Conservation (phyloP, 2,329 filamentous ascomycete species). For the Botrytis galanthina region DNA sequence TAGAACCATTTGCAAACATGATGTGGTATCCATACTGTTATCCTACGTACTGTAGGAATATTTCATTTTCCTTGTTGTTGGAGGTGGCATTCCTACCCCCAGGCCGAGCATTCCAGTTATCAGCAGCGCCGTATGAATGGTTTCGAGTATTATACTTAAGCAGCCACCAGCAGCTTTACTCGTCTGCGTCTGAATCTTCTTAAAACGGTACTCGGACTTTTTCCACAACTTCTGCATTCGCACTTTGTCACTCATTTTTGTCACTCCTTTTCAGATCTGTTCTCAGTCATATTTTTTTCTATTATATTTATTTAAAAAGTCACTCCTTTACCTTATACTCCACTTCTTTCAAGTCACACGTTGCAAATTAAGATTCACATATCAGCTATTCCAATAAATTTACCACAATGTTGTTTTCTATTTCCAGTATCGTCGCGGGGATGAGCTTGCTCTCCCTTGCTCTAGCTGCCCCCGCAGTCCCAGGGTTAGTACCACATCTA, state of each 20-base stretch:
- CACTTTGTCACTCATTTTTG: slow-evolving; percentile 1
- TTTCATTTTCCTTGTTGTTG: neutral
- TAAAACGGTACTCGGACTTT: neutral
- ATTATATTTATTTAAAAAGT: neutral
- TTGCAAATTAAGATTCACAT: neutral
- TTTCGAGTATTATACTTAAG: slow-evolving; percentile 11
- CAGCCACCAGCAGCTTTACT: slow-evolving; percentile 3
- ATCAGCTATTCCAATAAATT: neutral
- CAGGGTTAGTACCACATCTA: slow-evolving; percentile 6
- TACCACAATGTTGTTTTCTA: slow-evolving; percentile 17
- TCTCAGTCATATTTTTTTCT: neutral
- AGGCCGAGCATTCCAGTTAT: slow-evolving; percentile 11
- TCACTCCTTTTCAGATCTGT: slow-evolving; percentile 3
- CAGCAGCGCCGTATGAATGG: neutral
- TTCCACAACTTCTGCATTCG: slow-evolving; percentile 3
- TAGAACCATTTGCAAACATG: neutral
- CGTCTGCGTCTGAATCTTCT: neutral
- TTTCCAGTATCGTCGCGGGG: slow-evolving; percentile 2
- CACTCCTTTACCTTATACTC: slow-evolving; percentile 1
- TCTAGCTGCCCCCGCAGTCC: slow-evolving; percentile 8
- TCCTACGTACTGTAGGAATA: slow-evolving; percentile 1
- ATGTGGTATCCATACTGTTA: neutral
- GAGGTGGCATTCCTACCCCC: neutral
- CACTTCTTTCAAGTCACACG: neutral
- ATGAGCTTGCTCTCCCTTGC: slow-evolving; percentile 19